Evolutionary conservation across 2,329 filamentous ascomycete genomes (phyloP).

Genomic region (Myrmaecium sp.): DNA sequence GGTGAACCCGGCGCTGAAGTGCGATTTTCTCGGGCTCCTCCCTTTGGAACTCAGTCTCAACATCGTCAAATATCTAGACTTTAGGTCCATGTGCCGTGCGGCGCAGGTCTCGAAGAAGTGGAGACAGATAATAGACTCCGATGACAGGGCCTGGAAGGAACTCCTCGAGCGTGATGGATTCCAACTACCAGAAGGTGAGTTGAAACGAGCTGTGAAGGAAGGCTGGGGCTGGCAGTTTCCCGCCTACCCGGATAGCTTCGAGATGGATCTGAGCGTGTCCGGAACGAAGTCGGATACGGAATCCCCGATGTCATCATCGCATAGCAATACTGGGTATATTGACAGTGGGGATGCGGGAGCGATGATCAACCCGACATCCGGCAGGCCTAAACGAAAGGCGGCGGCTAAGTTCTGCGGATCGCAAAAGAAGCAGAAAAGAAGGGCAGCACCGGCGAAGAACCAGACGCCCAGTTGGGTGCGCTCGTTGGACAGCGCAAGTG

Average conservation of each 20-base stretch:
- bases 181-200: slow-evolving; percentile 58
- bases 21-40: slow-evolving; percentile 73
- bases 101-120: slow-evolving; percentile 90
- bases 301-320: slow-evolving; percentile 9
- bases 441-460: slow-evolving; percentile 24
- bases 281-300: slow-evolving; percentile 24
- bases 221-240: slow-evolving; percentile 98
- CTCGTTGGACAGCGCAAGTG: slow-evolving; percentile 44
- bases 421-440: slow-evolving; percentile 39
- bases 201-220: slow-evolving; percentile 70
- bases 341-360: slow-evolving; percentile 8
- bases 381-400: slow-evolving; percentile 23
- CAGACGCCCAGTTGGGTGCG: slow-evolving; percentile 28
- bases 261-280: slow-evolving; percentile 55
- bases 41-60: slow-evolving; percentile 78
- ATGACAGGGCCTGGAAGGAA: slow-evolving; percentile 93
- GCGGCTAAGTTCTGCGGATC: slow-evolving; percentile 19
- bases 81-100: slow-evolving; percentile 71
- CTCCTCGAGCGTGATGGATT: slow-evolving; percentile 76
- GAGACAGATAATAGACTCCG: slow-evolving; percentile 77
- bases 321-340: slow-evolving; percentile 3
- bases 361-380: slow-evolving; percentile 14
- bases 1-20: slow-evolving; percentile 87
- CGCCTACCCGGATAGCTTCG: slow-evolving; percentile 53
- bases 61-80: slow-evolving; percentile 72